Conservation (phyloP, 1,284 basidiomycete genomes). For the Phlebopus sp. region DNA sequence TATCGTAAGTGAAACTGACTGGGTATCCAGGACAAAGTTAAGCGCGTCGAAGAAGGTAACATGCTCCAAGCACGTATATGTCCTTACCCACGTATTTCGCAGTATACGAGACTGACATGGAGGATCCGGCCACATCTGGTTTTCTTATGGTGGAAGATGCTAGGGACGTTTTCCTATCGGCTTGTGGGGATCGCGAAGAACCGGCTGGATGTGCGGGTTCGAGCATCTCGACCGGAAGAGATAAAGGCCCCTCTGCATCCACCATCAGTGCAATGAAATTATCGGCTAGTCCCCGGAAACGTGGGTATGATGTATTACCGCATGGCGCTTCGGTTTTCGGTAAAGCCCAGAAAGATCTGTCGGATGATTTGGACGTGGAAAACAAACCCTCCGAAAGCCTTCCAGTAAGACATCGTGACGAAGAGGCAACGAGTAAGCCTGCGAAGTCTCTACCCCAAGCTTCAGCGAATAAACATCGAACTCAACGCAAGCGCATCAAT, state of each 20-base stretch:
- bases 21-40: slow-evolving; percentile 25
- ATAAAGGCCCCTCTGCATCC: too few species aligned
- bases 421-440: neutral
- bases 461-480: neutral
- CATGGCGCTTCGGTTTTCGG: slow-evolving; percentile 8
- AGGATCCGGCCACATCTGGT: slow-evolving; percentile 12
- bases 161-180: neutral
- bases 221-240: too few species aligned
- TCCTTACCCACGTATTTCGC: neutral
- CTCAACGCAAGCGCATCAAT: neutral
- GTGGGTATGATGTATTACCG: neutral
- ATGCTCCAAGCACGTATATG: neutral
- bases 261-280: neutral
- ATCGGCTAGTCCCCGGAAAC: neutral
- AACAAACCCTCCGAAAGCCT: too few species aligned
- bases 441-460: neutral
- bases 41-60: slow-evolving; percentile 29
- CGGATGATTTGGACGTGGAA: slow-evolving; percentile 20
- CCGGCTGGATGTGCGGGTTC: too few species aligned
- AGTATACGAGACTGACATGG: slow-evolving; percentile 30
- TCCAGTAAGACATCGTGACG: neutral
- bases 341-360: slow-evolving; percentile 20
- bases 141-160: neutral
- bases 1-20: neutral
- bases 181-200: neutral